phyloP scores from a whole-genome alignment of 2,329 filamentous ascomycete species.

The Fusarium metavorans region DNA sequence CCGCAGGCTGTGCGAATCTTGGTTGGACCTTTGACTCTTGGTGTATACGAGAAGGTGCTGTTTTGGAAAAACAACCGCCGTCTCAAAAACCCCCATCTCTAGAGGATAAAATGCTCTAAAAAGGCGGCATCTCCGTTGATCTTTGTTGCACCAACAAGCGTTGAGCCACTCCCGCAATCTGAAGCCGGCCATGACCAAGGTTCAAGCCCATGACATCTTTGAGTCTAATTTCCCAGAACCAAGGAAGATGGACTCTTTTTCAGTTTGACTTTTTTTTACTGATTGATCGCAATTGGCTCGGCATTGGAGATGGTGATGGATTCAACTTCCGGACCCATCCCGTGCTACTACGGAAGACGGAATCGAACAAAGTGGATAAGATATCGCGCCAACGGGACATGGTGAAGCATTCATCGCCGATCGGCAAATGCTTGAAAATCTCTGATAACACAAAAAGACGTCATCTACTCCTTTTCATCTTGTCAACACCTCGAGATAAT shows the following conservation, averaged over 20 bases:
- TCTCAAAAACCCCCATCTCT: neutral
- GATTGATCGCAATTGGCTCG: neutral
- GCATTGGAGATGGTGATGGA: neutral
- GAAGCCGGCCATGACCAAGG: neutral
- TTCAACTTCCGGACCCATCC: neutral
- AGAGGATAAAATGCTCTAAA: neutral
- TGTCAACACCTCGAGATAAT: neutral
- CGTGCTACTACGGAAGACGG: neutral
- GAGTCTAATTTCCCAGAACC: slow-evolving; percentile 1
- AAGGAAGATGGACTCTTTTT: neutral
- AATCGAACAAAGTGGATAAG: neutral
- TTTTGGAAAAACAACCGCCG: slow-evolving; percentile 67
- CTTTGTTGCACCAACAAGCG: neutral
- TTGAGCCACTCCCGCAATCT: slow-evolving; percentile 9
- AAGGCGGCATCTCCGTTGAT: slow-evolving; percentile 4
- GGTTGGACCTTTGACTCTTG: neutral
- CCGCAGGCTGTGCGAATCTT: neutral
- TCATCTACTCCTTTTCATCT: neutral
- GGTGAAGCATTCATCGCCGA: neutral
- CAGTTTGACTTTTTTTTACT: neutral
- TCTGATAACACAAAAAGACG: neutral
- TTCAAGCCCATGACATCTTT: neutral
- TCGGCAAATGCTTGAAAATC: neutral
- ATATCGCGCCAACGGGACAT: neutral
- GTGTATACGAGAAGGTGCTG: neutral